Conservation (phyloP, 257 asterid species). For the Schizonepeta tenuifolia region DNA sequence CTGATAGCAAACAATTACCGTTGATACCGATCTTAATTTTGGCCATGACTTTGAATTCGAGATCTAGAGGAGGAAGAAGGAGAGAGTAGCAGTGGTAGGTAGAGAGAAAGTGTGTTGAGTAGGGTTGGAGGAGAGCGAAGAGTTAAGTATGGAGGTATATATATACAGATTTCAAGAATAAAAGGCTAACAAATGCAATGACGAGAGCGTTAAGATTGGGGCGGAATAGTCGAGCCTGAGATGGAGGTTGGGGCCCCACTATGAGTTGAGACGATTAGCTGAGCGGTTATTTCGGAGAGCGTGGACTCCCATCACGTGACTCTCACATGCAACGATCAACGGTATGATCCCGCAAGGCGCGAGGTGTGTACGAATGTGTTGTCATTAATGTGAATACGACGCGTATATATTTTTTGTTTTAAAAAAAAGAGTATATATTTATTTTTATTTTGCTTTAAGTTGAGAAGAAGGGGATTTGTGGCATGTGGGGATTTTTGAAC, state of each 20-base stretch:
- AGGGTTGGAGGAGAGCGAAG: slow-evolving; percentile 7
- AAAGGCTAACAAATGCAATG: not conserved
- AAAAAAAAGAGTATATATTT: too few relatives aligned
- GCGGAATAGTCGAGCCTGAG: slow-evolving; percentile 41
- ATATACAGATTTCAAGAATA: slow-evolving; percentile 5
- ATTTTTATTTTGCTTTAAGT: too few relatives aligned
- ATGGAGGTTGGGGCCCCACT: slow-evolving; percentile 25
- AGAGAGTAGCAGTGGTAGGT: not conserved
- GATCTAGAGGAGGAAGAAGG: slow-evolving; percentile 11
- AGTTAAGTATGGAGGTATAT: not conserved
- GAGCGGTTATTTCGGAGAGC: slow-evolving; percentile 33
- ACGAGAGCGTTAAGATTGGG: slow-evolving; percentile 23
- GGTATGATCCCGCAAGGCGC: not conserved
- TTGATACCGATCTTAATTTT: slow-evolving; percentile 88
- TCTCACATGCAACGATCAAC: slow-evolving; percentile 3
- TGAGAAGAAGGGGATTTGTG: too few relatives aligned
- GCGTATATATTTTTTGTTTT: too few relatives aligned
- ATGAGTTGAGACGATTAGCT: slow-evolving; percentile 8
- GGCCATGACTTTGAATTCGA: slow-evolving; percentile 50
- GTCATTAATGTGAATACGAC: too few relatives aligned
- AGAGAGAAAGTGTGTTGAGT: not conserved
- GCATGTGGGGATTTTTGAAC: too few relatives aligned
- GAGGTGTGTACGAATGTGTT: too few relatives aligned
- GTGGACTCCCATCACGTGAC: slow-evolving; percentile 29
- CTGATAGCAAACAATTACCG: slow-evolving; percentile 40